Base-by-base conservation (phyloP, 495 filamentous ascomycete species). In the Penicillium goetzii region DNA sequence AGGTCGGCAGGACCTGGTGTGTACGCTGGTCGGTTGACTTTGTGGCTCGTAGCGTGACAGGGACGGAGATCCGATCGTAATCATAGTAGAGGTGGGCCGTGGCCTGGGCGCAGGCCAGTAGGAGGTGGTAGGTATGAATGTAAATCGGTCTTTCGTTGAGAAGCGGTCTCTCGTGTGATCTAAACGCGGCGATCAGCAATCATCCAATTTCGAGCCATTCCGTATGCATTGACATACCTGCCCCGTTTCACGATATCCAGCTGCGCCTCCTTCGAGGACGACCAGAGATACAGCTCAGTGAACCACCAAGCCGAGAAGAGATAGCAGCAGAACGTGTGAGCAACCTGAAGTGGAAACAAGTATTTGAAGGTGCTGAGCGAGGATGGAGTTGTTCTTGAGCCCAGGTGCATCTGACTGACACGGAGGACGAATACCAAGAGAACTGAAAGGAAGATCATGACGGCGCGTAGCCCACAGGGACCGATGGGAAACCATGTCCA, bases 401-500 rank as follows among this genome's bases (percentile, higher is more conserved):
- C 81, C 70, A 86, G 70, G 74, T 97, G 96, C 74, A 96, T 84
- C 68, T 95, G 89, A 43, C 89, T 85, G 64, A 97, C 91, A 60
- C 95, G 91, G 30, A 97, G 83, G 65, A 97, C 86, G 72, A 95
- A 89, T 58, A 93, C 80, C 38, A 84, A 81, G 51, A 93, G 80
- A 34, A 71, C 72, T 6, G 84, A 80, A 68, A 95, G 84, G 75
- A 93, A 89, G 60, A 94, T 81, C 36, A 91, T 72, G 34, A 84
- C 61, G n/a, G 90, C 84, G 60, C 92, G 89, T 34, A 96, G 71
- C 61, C 89, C 91, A 41, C 89, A 86, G 59, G 77, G 83, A 58
- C 92, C 90, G 50, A 97, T 64, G 45, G 93, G 92, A 68, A 96
- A 92, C 90, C 91, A 91, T 69, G 87, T 76, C 93, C 92, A 97